phyloP scores from a whole-genome alignment of 164 flowering plant genomes.

The Cinnamomum micranthum region DNA sequence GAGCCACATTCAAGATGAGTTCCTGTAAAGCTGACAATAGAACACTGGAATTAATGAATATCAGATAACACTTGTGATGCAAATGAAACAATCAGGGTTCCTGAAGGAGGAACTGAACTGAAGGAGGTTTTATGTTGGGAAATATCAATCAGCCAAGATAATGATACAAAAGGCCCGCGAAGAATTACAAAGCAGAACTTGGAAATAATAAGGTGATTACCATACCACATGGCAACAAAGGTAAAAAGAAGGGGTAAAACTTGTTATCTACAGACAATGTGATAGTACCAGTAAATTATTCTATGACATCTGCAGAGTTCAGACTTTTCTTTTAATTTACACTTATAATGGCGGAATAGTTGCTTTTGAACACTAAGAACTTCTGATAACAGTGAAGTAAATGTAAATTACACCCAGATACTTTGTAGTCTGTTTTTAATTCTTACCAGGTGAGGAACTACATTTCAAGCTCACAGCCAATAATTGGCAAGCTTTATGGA shows the following conservation, averaged over 20 bases:
- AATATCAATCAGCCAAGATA: not conserved
- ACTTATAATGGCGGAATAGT: too few species aligned
- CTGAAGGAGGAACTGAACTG: not conserved
- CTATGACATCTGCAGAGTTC: not conserved
- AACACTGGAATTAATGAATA: not conserved
- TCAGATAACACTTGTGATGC: too few species aligned
- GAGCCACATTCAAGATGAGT: constrained; percentile 63
- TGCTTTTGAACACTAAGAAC: not conserved
- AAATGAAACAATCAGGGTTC: not conserved
- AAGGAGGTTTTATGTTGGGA: not conserved
- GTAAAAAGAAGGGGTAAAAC: not conserved
- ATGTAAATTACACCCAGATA: not conserved
- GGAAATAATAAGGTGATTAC: not conserved
- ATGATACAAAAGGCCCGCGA: not conserved
- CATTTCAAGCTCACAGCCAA: not conserved
- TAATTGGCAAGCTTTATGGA: not conserved
- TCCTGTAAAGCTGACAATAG: constrained; percentile 63
- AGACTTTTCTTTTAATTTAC: not conserved
- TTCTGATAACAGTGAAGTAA: not conserved
- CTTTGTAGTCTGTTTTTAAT: not conserved
- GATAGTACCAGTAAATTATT: not conserved
- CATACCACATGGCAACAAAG: not conserved
- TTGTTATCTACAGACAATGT: not conserved
- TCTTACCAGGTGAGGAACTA: not conserved
- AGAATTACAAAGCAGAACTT: not conserved